Base-by-base conservation (phyloP, 169 alveolate species). In the Pseudocohnilembus persalinus region DNA sequence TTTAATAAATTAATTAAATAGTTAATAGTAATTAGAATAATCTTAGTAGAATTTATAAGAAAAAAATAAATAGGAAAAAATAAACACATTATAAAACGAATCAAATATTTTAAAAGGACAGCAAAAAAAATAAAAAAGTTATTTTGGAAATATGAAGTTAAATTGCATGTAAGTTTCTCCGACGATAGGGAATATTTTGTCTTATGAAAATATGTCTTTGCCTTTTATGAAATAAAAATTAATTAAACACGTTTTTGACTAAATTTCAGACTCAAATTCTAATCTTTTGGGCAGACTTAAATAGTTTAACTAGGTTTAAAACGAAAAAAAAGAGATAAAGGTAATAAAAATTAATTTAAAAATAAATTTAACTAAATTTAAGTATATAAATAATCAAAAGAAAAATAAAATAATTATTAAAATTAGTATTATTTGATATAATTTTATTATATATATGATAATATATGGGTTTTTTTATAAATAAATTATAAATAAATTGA, bases 101-200 rank as follows among this genome's bases (percentile, higher is more conserved):
- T 16, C 25, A 64, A 64, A 20, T 20, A 25, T 20, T 64, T 64
- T 25, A 64, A 32, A 77, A 77, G 73, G 33, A 34, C n/a, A 64
- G 31, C 24, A 79, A 26, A 79, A 64, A 79, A 30, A 49, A 79
- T 74, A 63, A 63, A 28, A 63, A 29, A 79, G 29, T 79, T 79
- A 79, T 28, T 79, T 79, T 79, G 84, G 76, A 64, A 79, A 86
- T 81, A 65, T 86, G 15, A 31, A 80, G 26, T 74, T 86, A 29
- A 86, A 86, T 64, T 83, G 83, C 4, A 86, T 74, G 73, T 75
- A 86, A 28, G 79, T 86, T n/a, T 86, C 90, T 1, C 90, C 90
- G 0, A 74, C 87, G 0, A 76, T 86, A 30, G 73, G 77, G 25
- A 34, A 75, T 31, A 82, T 86, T 0, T 65, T 86, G 31, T 74